These are phyloP conservation scores for Yamadazyma buinensis DNA, from an alignment of 1,139 yeast genomes.

Conservation along the genomic window DNA sequence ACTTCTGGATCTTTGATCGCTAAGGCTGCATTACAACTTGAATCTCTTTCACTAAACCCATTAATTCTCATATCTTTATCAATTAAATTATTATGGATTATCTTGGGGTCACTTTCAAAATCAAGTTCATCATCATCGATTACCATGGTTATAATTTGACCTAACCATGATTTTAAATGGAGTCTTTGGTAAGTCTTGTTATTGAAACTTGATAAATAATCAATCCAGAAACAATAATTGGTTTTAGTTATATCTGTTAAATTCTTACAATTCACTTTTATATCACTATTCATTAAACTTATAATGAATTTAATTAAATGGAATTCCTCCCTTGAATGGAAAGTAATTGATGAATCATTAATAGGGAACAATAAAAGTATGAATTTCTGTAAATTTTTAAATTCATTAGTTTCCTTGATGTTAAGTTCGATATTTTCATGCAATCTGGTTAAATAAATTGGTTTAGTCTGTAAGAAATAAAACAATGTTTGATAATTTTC, in stretches of 20 bases:
- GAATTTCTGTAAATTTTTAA: constrained; percentile 40
- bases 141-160: constrained; percentile 45
- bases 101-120: constrained; percentile 78
- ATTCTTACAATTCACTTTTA: constrained; percentile 21
- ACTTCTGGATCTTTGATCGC: constrained; percentile 82
- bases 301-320: constrained; percentile 61
- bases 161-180: constrained; percentile 50
- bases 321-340: constrained; percentile 67
- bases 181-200: constrained; percentile 58
- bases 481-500: constrained; percentile 75
- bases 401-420: constrained; percentile 17
- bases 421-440: constrained; percentile 23
- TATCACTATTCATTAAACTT: constrained; percentile 47
- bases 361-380: constrained; percentile 50
- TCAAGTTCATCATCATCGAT: constrained; percentile 55
- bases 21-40: constrained; percentile 47
- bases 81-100: constrained; percentile 49
- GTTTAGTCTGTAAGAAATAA: constrained; percentile 81
- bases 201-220: constrained; percentile 53
- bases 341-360: constrained; percentile 24
- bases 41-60: constrained; percentile 31
- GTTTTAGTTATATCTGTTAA: constrained; percentile 35
- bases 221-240: constrained; percentile 42
- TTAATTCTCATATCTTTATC: constrained; percentile 47
- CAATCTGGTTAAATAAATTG: constrained; percentile 64